Base-by-base conservation (phyloP, 2,329 filamentous ascomycete species). In the Clonostachys solani region DNA sequence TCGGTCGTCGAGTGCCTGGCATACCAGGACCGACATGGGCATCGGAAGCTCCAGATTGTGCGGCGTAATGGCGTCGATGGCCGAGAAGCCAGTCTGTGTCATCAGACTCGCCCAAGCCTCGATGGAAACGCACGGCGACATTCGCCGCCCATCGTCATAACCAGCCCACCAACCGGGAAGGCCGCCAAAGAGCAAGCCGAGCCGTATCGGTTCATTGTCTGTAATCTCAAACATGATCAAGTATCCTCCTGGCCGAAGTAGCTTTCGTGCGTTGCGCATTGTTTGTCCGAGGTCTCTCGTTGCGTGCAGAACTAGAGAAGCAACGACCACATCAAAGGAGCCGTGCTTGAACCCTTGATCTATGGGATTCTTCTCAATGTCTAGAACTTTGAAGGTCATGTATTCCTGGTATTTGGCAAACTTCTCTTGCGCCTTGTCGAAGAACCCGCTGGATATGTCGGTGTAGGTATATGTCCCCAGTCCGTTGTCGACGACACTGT, bases 401-500 rank as follows among this genome's bases (percentile, higher is more conserved):
- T 46, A 23, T n/a, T 53, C 55, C 33, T 58, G 55, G 45, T 60
- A 52, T 0, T 63, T 66, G 2, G 58, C 53, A 8, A 66, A 60
- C 17, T 16, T 12, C 6, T 9, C 18, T 6, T 18, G 12, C 12
- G 34, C 33, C 9, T 38, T 45, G n/a, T 37, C 43, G 41, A 75
- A 73, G 54, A 71, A 71, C 5, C 61, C 63, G 4, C 64, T 45
- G 1, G 67, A 67, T 12, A 74, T 65, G 45, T 76, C 72, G 0
- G 74, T 76, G 54, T 64, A 77, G 4, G 63, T 67, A 48, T 74
- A 77, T 5, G 15, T n/a, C n/a, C n/a, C n/a, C n/a, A n/a, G n/a
- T n/a, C n/a, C n/a, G n/a, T n/a, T n/a, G n/a, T n/a, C n/a, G n/a
- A n/a, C n/a, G n/a, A n/a, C n/a, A n/a, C n/a, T n/a, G n/a, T n/a